These are phyloP conservation scores for Beta corolliflora DNA, from an alignment of 179 eudicot species.

Conservation along the genomic window DNA sequence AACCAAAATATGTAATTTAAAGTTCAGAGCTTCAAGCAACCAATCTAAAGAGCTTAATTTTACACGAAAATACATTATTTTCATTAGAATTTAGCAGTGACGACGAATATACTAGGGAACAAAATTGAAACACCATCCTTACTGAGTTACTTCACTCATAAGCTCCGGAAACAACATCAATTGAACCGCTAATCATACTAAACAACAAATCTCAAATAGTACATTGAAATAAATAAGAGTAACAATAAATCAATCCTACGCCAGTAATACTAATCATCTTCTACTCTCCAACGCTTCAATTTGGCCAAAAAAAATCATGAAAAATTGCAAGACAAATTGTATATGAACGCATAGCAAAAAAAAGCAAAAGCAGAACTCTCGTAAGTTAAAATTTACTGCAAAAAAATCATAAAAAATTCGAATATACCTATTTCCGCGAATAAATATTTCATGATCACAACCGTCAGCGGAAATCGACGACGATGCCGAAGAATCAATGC, in stretches of 20 bases:
- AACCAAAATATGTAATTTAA: too few species aligned
- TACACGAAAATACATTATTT: background rate
- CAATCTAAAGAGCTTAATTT: background rate
- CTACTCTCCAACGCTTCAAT: background rate
- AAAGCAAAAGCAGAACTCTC: background rate
- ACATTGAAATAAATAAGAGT: too few species aligned
- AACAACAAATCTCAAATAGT: too few species aligned
- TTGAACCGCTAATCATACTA: background rate
- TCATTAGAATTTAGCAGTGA: background rate
- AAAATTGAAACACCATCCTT: background rate
- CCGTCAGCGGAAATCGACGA: slow-evolving; percentile 34
- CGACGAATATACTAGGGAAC: background rate
- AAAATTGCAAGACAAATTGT: too few species aligned
- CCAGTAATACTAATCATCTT: background rate
- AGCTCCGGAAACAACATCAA: background rate
- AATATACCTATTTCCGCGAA: slow-evolving; percentile 76
- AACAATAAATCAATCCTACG: background rate
- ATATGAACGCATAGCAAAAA: too few species aligned
- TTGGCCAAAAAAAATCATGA: too few species aligned
- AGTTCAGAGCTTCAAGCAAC: background rate
- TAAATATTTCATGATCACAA: slow-evolving; percentile 80
- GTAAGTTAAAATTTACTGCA: background rate
- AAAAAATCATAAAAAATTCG: background rate
- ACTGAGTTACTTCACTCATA: background rate
- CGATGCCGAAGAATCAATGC: slow-evolving; percentile 23